Base-by-base conservation (phyloP, 768 basidiomycete genomes). In the Hygrophorus russula region DNA sequence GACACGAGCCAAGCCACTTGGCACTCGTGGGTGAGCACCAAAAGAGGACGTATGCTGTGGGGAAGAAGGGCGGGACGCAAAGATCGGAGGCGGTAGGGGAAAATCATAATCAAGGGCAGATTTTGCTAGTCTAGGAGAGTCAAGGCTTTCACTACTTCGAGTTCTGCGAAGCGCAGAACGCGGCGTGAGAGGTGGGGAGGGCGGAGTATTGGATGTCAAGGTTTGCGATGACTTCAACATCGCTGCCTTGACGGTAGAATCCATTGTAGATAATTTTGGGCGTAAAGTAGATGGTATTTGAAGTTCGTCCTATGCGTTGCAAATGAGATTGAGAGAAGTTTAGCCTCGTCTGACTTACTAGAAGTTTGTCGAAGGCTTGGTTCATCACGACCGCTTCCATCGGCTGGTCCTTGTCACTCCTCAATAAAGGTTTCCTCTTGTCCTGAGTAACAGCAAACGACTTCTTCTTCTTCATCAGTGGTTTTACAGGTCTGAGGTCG, bases 141-240 rank as follows among this genome's bases (percentile, higher is more conserved):
- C 63, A 13, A 88, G 62, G 1, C 81, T 83, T 45, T 86, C 82
- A 49, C 72, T 83, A 56, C 86, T 88, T 49, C 74, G 79, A 6
- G 79, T 77, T 50, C 75, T 75, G 36, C 87, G 77, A 28, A 88
- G 59, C 30, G 52, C 51, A 14, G 73, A 63, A 38, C 71, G 71
- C 19, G 81, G 75, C 1, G 76, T 73, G 13, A 56, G 50, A 2
- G 75, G 72, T 31, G 62, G 62, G 17, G 59, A 52, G 13, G 61
- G 50, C 18, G 58, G 54, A 20, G 65, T 65, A 46, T 61, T 68
- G 6, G 66, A 59, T 14, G 70, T 62, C 58, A 86, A 65, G 19
- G 74, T 72, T 24, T 82, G 78, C 0, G 88, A 89, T 0, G 87
- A 88, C 56, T 86, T 89, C 44, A 94, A 67, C 86, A 94, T 92